A percentile compares a stretch with the other conserved stretches of the same genome.
These are phyloP conservation scores for Sugiyamaella xylanicola DNA, from an alignment of 1,139 yeast species.

Conservation along the genomic window DNA sequence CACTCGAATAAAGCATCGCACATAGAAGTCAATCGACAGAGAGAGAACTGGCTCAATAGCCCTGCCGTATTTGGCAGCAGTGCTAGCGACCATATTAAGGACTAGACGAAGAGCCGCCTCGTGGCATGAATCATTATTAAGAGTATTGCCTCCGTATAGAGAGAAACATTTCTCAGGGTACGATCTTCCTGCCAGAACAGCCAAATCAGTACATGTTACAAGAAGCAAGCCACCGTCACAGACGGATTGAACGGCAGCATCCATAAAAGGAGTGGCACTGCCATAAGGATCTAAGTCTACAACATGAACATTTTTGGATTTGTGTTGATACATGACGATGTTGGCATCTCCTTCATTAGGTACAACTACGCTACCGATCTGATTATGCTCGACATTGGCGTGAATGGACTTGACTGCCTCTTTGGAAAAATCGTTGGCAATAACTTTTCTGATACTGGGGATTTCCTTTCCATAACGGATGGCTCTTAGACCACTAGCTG, in stretches of 20 bases:
- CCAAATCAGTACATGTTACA: slow-evolving; percentile 95
- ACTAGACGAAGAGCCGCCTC: slow-evolving; percentile 91
- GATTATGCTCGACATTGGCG: slow-evolving; percentile 68
- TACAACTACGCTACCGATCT: slow-evolving; percentile 54
- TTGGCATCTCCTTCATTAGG: slow-evolving; percentile 89
- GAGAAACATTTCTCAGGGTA: slow-evolving; percentile 97
- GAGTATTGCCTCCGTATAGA: slow-evolving; percentile 87
- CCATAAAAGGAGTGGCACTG: slow-evolving; percentile 92
- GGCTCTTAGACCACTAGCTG: slow-evolving; percentile 95
- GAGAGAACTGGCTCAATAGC: slow-evolving; percentile 83
- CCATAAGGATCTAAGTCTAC: slow-evolving; percentile 97
- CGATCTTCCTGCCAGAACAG: slow-evolving; percentile 92
- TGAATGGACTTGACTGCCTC: slow-evolving; percentile 86
- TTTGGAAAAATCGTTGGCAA: slow-evolving; percentile 86
- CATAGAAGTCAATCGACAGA: slow-evolving; percentile 88
- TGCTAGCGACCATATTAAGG: slow-evolving; percentile 68
- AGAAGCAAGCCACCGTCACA: slow-evolving; percentile 80
- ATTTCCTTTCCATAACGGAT: slow-evolving; percentile 90
- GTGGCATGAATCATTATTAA: slow-evolving; percentile 82
- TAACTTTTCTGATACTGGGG: slow-evolving; percentile 65
- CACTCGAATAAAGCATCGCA: slow-evolving; percentile 79
- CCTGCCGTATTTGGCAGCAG: slow-evolving; percentile 89
- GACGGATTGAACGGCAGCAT: slow-evolving; percentile 80
- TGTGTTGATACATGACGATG: slow-evolving; percentile 64
- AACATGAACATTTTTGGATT: slow-evolving; percentile 56